Base-by-base conservation (phyloP, 495 filamentous ascomycete genomes). In the Penicillium mononematosum region DNA sequence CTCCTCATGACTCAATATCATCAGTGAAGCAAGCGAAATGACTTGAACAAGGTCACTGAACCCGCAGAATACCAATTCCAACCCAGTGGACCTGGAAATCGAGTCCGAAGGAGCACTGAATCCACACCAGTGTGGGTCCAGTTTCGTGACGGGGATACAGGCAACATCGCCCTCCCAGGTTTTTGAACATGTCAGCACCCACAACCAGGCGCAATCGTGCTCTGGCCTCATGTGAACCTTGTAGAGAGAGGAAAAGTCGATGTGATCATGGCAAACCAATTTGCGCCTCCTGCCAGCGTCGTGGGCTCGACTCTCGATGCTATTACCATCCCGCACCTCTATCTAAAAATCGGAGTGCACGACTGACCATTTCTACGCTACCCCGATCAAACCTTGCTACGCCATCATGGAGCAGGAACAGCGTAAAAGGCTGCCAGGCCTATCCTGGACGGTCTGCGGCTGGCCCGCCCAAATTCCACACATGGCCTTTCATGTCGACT, bases 311-410 rank as follows among this genome's bases (percentile, higher is more conserved):
- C 14, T 59, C 59, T 36, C 44, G 24, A 20, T 65, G 63, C 56
- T 62, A 34, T 11, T 65, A 65, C 12, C 59, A 65, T 59, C 63
- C 63, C 8, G 55, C 59, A 9, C 63, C 63, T 39, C 44, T 65
- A 2, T 55, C 63, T 11, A 62, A 62, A 46, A 24, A 41, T 25
- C 53, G 48, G 24, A 54, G 36, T 50, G 20, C 31, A 53, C 42
- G 53, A 32, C 9, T 25, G 47, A 22, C 52, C 14, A 10, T 59
- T 16, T 27, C 47, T 12, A 56, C 47, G 12, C 48, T 17, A 53
- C 27, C 27, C 27, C 45, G 42, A 31, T 24, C 52, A 53, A 53
- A 24, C 42, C 22, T 44, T 55, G 41, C 46, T 48, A 31, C 45
- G 0, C 50, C 57, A 55, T 25, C 51, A 50, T 51, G 45, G 36